These are phyloP conservation scores for Gynostemma pentaphyllum DNA, from an alignment of 306 rosid species.

Conservation along the genomic window DNA sequence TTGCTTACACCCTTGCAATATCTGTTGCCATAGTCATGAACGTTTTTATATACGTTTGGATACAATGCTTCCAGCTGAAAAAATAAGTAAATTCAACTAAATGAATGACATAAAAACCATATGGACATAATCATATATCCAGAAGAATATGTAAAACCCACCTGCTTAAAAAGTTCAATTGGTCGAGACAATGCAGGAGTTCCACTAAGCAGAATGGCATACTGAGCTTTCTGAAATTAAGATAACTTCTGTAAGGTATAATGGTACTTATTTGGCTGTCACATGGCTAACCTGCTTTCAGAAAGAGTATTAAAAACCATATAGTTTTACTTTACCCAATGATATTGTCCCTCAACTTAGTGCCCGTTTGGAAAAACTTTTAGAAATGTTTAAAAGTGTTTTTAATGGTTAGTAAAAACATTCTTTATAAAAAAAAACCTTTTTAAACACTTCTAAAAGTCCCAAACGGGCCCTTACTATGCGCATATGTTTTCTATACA, in stretches of 20 bases:
- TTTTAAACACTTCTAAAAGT: no score
- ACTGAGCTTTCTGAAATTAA: constrained; percentile 67
- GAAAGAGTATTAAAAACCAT: no score
- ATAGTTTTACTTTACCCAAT: no score
- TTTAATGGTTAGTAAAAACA: no score
- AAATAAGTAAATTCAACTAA: constrained; percentile 21
- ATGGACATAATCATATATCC: not conserved
- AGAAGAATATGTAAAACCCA: constrained; percentile 11
- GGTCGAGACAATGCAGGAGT: constrained; percentile 98
- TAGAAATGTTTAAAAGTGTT: no score
- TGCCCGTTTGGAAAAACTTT: no score
- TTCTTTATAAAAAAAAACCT: no score
- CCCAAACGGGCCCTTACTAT: no score
- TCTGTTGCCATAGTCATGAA: constrained; percentile 84
- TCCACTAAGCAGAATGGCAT: constrained; percentile 86
- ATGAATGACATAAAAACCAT: constrained; percentile 8
- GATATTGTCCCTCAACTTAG: no score
- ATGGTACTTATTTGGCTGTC: not conserved
- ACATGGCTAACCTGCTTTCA: no score
- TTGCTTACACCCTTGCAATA: constrained; percentile 97
- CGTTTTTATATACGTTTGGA: constrained; percentile 77
- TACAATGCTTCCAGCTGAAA: constrained; percentile 84
- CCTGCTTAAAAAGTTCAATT: constrained; percentile 89
- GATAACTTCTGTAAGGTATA: not conserved
- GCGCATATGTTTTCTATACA: no score